Base-by-base conservation (phyloP, 2,329 filamentous ascomycete genomes). In the Colletotrichum sp. region DNA sequence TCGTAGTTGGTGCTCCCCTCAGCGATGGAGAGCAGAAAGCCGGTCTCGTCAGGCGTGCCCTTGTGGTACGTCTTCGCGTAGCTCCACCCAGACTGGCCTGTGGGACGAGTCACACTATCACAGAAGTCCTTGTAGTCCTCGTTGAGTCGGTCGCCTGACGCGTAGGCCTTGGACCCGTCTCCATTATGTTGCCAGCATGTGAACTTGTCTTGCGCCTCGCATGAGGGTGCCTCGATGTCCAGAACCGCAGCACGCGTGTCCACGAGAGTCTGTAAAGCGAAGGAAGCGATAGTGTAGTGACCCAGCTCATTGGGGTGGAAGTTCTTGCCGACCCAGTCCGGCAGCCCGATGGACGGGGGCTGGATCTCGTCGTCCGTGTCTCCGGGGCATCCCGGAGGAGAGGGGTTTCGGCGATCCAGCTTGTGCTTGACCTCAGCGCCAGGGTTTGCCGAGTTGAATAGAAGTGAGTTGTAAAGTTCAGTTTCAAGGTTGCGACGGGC, bases 281-380 rank as follows among this genome's bases (percentile, higher is more conserved):
- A 82, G 8, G 82, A 77, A 1, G 82, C 81, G 6, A 83, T 83
- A 56, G 76, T 77, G 26, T 79, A 60, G 76, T 82, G 80, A 52
- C 80, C 80, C 12, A 43, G 62, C 52, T 77, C 69, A 76, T 83
- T 85, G 13, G 83, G 82, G 72, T 85, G 83, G 75, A 85, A 85
- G 65, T 79, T 79, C 32, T 77, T 77, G 10, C 78, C 80, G 65
- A 83, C 74, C 13, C 58, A 75, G 78, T 84, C 82, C 9, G 83
- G 83, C n/a, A 83, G 70, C 3, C 80, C 79, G 18, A 83, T 36
- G n/a, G 71, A 52, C n/a, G 43, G 70, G n/a, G 77, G 74, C 10
- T 73, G 66, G 10, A 64, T 78, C 52, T 78, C 67, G 30, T 71
- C 21, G 55, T 26, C 21, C 15, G 21, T 58, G 55, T 58, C 55